A percentile compares a stretch with the other conserved stretches of the same genome.
Conservation (phyloP, 2,329 filamentous ascomycete species). For the Fusarium dlaminii region DNA sequence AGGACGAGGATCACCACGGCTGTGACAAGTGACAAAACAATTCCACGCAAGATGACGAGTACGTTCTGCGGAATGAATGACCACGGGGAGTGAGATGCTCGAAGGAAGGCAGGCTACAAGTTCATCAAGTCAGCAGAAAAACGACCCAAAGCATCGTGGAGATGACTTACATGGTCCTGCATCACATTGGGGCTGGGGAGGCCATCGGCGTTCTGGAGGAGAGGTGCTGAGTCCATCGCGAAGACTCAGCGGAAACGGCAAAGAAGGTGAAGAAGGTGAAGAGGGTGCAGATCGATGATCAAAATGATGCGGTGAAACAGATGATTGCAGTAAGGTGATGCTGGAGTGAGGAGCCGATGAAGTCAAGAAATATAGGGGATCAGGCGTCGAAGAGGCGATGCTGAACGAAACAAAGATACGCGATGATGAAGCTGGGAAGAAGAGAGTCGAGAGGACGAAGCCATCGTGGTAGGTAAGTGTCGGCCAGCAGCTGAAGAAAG, state of each 20-base stretch:
- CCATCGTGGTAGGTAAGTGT: not conserved
- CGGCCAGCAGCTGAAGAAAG: not conserved
- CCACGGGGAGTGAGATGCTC: constrained; percentile 63
- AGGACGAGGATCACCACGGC: constrained; percentile 53
- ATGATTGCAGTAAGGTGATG: not conserved
- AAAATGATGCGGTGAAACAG: not conserved
- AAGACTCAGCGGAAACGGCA: not conserved
- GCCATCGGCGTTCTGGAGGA: constrained; percentile 44
- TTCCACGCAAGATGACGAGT: constrained; percentile 56
- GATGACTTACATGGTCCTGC: constrained; percentile 49
- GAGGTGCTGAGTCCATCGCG: constrained; percentile 49
- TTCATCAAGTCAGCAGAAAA: constrained; percentile 17
- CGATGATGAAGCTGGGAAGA: constrained; percentile 17
- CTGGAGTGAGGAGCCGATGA: constrained; percentile 5
- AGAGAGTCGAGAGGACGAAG: not conserved
- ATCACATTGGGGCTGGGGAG: constrained; percentile 47
- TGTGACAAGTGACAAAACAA: constrained; percentile 55
- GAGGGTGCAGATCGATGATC: not conserved
- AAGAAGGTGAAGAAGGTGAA: not conserved
- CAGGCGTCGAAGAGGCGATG: constrained; percentile 9
- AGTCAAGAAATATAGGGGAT: constrained; percentile 13
- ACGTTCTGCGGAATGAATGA: constrained; percentile 55
- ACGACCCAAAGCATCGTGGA: accelerated
- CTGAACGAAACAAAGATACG: not conserved
- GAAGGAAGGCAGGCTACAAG: constrained; percentile 59